Evolutionary conservation across 2,329 filamentous ascomycete genomes (phyloP), one percentile per base, ranked within the genome.

Genomic region (Microdochium nivale): DNA sequence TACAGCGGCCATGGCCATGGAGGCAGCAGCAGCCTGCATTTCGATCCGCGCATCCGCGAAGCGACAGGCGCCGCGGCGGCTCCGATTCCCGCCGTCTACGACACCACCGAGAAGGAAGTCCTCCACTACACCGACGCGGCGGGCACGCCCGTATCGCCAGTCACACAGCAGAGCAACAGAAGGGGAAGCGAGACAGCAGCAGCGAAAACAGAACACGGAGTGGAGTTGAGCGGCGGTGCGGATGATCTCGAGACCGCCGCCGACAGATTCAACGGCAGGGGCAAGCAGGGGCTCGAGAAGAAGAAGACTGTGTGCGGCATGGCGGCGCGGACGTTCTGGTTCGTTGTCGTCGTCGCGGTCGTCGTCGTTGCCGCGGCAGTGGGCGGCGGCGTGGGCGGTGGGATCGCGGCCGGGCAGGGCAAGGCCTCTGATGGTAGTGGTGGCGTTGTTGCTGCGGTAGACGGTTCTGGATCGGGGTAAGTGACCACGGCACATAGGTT

Each of bases 351-450:
- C 14, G 3, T 49, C 10, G 48, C 30, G 7, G n/a, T 49, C 3
- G 8, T 49, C 10, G 48, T 49, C 7, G 25, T 49, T 11, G 32
- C 48, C 10, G 48, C 30, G 5, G 48, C 48, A 10, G 25, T 49
- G 13, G 48, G 48, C 10, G 48, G 48, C 3, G 48, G 48, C 35
- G 48, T 49, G 9, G 48, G 48, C 11, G 48, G 48, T 4, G 48
- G 48, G 19, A 37, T 49, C 21, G 48, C 48, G 21, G 48, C 33
- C 16, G 33, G 33, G 13, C 11, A 16, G 14, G 33, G 33, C 33
- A 37, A 37, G 33, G 11, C 33, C 16, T 7, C 7, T 19, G 33
- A 37, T 16, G 11, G 13, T 16, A 14, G n/a, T 14, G 16, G 13
- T 37, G 33, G 13, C 16, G 33, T 7, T 7, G 7, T 14, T 16